phyloP scores from a whole-genome alignment of 2,329 filamentous ascomycete species.

The Talaromyces islandicus region DNA sequence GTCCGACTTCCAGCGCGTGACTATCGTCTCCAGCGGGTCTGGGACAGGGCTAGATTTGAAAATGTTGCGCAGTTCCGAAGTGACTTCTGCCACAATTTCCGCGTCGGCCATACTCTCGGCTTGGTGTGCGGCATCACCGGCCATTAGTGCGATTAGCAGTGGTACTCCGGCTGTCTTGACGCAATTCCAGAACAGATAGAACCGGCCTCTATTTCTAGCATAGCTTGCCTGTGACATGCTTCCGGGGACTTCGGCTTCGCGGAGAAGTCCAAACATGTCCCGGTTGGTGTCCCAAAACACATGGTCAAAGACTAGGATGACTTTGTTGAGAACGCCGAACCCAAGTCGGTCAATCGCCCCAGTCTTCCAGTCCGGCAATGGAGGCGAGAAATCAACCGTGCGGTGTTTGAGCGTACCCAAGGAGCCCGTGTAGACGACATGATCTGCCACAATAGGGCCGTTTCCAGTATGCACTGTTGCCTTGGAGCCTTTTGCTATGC shows the following conservation, averaged over 20 bases:
- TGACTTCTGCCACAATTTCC: conserved; percentile 73
- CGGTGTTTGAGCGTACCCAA: conserved; percentile 83
- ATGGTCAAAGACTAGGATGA: conserved; percentile 80
- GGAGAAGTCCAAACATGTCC: conserved; percentile 90
- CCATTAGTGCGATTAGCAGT: conserved; percentile 88
- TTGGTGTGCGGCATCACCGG: conserved; percentile 85
- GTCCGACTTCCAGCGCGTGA: conserved; percentile 90
- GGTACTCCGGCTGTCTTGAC: conserved; percentile 83
- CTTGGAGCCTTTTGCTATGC: conserved; percentile 33
- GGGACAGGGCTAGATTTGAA: conserved; percentile 64
- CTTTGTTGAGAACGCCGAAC: conserved; percentile 92
- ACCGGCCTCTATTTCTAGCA: conserved; percentile 70
- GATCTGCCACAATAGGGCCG: conserved; percentile 76
- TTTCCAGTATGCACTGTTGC: conserved; percentile 69
- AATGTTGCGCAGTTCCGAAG: conserved; percentile 67
- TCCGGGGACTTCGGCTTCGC: conserved; percentile 61
- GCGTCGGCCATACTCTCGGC: conserved; percentile 73
- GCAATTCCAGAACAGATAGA: conserved; percentile 97
- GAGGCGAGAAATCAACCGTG: conserved; percentile 76
- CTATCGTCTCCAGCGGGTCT: conserved; percentile 73
- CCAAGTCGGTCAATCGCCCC: conserved; percentile 77
- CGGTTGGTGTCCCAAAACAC: conserved; percentile 85
- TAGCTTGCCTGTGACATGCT: conserved; percentile 80
- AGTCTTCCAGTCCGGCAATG: conserved; percentile 80
- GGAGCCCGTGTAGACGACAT: conserved; percentile 83